phyloP scores from a whole-genome alignment of 1,139 yeast species.

The Diutina rugosa region DNA sequence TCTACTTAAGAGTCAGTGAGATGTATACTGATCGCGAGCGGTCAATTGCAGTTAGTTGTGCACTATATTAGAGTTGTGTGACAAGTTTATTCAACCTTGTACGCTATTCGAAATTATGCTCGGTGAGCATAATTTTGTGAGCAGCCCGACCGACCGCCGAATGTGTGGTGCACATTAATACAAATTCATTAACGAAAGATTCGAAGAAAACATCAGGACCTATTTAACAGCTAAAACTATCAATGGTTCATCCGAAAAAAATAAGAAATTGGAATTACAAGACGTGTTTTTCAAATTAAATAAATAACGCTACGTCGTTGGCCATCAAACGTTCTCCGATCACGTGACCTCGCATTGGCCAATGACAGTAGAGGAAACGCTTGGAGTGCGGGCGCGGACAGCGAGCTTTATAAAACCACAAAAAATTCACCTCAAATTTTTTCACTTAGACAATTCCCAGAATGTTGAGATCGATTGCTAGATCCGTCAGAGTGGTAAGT shows the following conservation, averaged over 20 bases:
- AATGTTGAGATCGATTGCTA: constrained; percentile 1
- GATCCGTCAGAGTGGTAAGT: constrained; percentile 2
- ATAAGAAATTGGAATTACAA: not conserved
- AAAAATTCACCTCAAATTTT: not conserved
- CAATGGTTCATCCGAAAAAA: too few relatives aligned
- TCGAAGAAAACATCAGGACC: not conserved
- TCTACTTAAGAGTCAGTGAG: too few relatives aligned
- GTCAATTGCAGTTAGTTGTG: too few relatives aligned
- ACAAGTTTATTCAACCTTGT: too few relatives aligned
- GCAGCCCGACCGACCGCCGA: not conserved
- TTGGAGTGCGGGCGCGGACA: not conserved
- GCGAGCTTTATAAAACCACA: not conserved
- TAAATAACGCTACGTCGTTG: not conserved
- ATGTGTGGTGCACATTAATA: not conserved
- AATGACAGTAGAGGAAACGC: not conserved
- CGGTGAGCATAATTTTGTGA: too few relatives aligned
- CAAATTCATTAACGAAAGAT: not conserved
- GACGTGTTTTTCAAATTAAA: not conserved
- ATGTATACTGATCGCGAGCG: too few relatives aligned
- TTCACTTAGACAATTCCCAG: constrained; percentile 1
- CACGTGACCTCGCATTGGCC: not conserved
- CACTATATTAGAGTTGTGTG: too few relatives aligned
- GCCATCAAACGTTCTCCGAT: not conserved
- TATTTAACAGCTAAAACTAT: not conserved
- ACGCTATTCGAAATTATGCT: too few relatives aligned